A percentile compares a stretch with the other conserved stretches of the same genome.
Conservation (phyloP, 2,329 filamentous ascomycete species). For the Pseudogymnoascus sp. region DNA sequence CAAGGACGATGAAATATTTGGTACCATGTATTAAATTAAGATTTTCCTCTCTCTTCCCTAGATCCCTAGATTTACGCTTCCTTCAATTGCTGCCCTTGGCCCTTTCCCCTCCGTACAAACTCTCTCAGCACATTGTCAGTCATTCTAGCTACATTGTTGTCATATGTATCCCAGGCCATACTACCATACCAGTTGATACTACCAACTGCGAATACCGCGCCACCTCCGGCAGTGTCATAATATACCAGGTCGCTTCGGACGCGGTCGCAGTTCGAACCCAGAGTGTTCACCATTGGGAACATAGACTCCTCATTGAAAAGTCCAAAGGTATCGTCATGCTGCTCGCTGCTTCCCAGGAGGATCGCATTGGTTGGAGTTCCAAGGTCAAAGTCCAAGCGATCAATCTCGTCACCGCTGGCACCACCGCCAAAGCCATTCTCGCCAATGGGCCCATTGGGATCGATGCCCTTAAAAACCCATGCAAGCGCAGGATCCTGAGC, state of each 20-base stretch:
- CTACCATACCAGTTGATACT: conserved; percentile 26
- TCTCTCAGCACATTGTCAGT: conserved; percentile 22
- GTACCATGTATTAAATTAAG: not conserved
- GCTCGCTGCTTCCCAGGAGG: conserved; percentile 23
- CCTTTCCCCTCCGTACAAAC: conserved; percentile 17
- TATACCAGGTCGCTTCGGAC: conserved; percentile 23
- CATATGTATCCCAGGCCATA: conserved; percentile 23
- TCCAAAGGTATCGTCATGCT: conserved; percentile 22
- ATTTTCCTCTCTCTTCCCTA: not conserved
- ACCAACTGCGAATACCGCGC: conserved; percentile 24
- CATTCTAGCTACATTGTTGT: conserved; percentile 24
- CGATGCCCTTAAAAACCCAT: not conserved
- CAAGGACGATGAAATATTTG: not conserved
- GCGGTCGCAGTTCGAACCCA: conserved; percentile 19
- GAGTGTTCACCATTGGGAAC: conserved; percentile 22
- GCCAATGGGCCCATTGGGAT: conserved; percentile 20
- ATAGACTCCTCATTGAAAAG: conserved; percentile 22
- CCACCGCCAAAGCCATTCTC: conserved; percentile 27
- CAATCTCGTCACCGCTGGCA: conserved; percentile 32
- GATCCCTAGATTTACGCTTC: not conserved
- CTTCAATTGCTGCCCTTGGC: not conserved
- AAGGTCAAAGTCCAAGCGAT: conserved; percentile 27
- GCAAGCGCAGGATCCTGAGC: conserved; percentile 11
- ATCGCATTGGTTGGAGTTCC: conserved; percentile 28
- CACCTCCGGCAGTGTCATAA: conserved; percentile 22